Evolutionary conservation across 805 yeast species (phyloP).

Genomic region (Dipodascus albidus): DNA sequence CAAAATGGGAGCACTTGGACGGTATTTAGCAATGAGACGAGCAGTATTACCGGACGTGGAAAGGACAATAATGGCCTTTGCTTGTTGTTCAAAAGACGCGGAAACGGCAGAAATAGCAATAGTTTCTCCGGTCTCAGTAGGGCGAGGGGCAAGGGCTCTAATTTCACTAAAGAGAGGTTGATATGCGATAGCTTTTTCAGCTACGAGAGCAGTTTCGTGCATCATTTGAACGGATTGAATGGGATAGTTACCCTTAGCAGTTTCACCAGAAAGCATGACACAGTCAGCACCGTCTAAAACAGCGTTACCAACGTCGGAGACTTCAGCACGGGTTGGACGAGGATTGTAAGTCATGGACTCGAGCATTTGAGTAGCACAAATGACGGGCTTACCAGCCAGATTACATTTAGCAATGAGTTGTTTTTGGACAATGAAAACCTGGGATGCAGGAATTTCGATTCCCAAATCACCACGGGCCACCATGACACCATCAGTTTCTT

Average conservation of each 20-base stretch:
- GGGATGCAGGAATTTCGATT: constrained; percentile 98
- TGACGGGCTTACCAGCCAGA: constrained; percentile 98
- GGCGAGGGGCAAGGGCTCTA: constrained; percentile 73
- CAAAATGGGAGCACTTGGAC: constrained; percentile 94
- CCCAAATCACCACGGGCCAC: constrained; percentile 99
- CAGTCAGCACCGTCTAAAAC: constrained; percentile 99
- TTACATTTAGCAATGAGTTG: constrained; percentile 98
- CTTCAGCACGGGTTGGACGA: constrained; percentile 99
- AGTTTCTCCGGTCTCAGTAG: constrained; percentile 91
- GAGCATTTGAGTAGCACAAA: constrained; percentile 99
- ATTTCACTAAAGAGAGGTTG: constrained; percentile 71
- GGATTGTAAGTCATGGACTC: constrained; percentile 99
- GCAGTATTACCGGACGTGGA: constrained; percentile 94
- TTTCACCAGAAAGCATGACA: constrained; percentile 99
- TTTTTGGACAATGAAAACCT: constrained; percentile 97
- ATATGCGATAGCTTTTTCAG: constrained; percentile 95
- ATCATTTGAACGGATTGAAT: constrained; percentile 95
- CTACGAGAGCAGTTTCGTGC: constrained; percentile 94
- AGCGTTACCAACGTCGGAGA: constrained; percentile 98
- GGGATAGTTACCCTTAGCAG: constrained; percentile 99
- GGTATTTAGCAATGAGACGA: constrained; percentile 92
- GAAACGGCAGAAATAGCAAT: constrained; percentile 95
- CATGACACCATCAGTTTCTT: constrained; percentile 98
- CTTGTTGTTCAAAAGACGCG: constrained; percentile 91
- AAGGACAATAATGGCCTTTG: constrained; percentile 92